A percentile compares a stretch with the other conserved stretches of the same genome.
Conservation (phyloP, 495 filamentous ascomycete species). For the Trichocladium antarcticum region DNA sequence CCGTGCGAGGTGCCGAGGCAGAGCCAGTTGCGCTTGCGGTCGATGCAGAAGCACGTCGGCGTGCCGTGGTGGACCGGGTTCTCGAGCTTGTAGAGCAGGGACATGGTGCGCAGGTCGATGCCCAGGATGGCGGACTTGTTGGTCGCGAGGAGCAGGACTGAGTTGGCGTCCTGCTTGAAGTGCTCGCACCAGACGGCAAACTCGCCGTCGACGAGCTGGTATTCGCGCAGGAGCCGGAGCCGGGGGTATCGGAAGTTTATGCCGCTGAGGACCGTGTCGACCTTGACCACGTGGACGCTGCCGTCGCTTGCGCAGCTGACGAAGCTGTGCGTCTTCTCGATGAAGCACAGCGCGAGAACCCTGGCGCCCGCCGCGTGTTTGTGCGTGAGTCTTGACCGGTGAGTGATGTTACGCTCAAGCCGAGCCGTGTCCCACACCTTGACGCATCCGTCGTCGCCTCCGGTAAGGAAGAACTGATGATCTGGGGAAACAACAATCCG, state of each 20-base stretch:
- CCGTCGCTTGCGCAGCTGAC: conserved; percentile 84
- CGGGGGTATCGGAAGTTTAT: conserved; percentile 63
- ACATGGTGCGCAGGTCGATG: conserved; percentile 82
- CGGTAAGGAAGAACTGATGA: conserved; percentile 90
- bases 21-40: conserved; percentile 77
- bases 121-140: conserved; percentile 73
- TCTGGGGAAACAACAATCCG: conserved; percentile 76
- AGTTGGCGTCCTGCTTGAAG: conserved; percentile 69
- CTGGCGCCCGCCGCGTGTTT: conserved; percentile 56
- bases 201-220: conserved; percentile 63
- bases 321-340: conserved; percentile 91
- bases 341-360: conserved; percentile 72
- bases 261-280: conserved; percentile 56
- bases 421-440: conserved; percentile 89
- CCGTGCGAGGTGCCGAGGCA: conserved; percentile 87
- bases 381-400: conserved; percentile 80
- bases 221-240: conserved; percentile 62
- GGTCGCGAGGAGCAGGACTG: conserved; percentile 74
- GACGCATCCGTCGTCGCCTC: conserved; percentile 81
- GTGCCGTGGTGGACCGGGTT: conserved; percentile 93
- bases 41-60: conserved; percentile 83
- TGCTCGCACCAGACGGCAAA: conserved; percentile 88
- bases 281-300: conserved; percentile 76
- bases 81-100: conserved; percentile 62
- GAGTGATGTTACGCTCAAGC: conserved; percentile 77